Conservation (phyloP, 2,329 filamentous ascomycete species). For the Erysiphe neolycopersici region DNA sequence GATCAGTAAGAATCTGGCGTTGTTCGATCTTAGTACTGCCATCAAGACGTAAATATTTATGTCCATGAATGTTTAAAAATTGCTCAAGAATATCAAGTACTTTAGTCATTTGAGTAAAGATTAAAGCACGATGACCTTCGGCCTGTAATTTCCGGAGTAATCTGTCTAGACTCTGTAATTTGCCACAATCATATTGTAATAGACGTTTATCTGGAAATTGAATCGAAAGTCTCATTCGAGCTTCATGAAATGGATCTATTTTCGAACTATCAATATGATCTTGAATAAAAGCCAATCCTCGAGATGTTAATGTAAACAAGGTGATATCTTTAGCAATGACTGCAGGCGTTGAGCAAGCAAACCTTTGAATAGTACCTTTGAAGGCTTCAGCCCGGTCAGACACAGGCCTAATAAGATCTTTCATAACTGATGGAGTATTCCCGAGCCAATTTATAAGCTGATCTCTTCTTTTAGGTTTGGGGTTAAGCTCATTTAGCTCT, state of each 20-base stretch:
- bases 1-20: constrained; percentile 78
- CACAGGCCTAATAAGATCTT: constrained; percentile 45
- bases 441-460: constrained; percentile 51
- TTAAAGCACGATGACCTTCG: constrained; percentile 76
- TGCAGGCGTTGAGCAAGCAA: constrained; percentile 75
- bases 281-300: constrained; percentile 28
- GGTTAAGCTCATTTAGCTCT: constrained; percentile 28
- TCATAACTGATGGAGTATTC: constrained; percentile 35
- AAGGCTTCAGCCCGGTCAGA: constrained; percentile 45
- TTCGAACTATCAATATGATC: constrained; percentile 28
- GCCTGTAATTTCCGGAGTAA: constrained; percentile 67
- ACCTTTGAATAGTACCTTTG: constrained; percentile 56
- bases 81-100: constrained; percentile 92
- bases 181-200: constrained; percentile 94
- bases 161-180: constrained; percentile 70
- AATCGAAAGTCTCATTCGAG: constrained; percentile 75
- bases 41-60: constrained; percentile 88
- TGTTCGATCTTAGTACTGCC: constrained; percentile 93
- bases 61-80: constrained; percentile 91
- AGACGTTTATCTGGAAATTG: constrained; percentile 91
- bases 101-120: constrained; percentile 99
- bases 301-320: constrained; percentile 35
- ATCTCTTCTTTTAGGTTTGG: constrained; percentile 30
- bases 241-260: constrained; percentile 74
- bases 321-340: constrained; percentile 60